These are phyloP conservation scores for Candida anglica DNA, from an alignment of 805 yeast species.

Conservation along the genomic window DNA sequence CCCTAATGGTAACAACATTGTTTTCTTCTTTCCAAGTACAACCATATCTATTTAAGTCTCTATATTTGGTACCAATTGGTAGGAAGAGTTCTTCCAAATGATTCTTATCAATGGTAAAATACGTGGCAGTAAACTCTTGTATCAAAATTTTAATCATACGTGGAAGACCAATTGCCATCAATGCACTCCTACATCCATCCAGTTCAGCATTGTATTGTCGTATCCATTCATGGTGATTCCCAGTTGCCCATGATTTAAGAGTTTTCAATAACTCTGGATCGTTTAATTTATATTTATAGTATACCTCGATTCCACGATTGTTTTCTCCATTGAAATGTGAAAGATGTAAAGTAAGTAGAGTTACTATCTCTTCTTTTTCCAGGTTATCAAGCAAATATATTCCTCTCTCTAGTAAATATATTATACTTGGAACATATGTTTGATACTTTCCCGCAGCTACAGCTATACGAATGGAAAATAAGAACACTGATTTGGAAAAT, in stretches of 20 bases:
- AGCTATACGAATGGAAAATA: constrained; percentile 45
- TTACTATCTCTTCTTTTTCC: constrained; percentile 38
- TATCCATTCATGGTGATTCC: constrained; percentile 29
- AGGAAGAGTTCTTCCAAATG: constrained; percentile 21
- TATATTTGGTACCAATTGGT: constrained; percentile 21
- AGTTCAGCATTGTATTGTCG: constrained; percentile 26
- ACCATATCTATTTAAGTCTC: constrained; percentile 15
- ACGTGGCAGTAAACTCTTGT: constrained; percentile 21
- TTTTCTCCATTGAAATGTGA: constrained; percentile 35
- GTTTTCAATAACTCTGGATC: constrained; percentile 11
- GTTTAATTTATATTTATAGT: constrained; percentile 16
- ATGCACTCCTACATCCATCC: constrained; percentile 25
- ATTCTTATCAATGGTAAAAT: constrained; percentile 31
- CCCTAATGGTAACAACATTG: constrained; percentile 21
- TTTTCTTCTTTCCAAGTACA: constrained; percentile 29
- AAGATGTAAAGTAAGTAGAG: constrained; percentile 42
- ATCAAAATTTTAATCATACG: constrained; percentile 30
- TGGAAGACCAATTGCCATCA: constrained; percentile 41
- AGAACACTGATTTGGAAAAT: constrained; percentile 43
- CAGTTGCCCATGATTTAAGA: constrained; percentile 22
- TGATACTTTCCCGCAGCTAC: constrained; percentile 46
- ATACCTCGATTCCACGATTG: constrained; percentile 26
- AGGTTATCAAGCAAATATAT: constrained; percentile 14
- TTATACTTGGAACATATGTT: constrained; percentile 52
- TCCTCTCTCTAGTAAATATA: constrained; percentile 29